Evolutionary conservation across 2,329 filamentous ascomycete genomes (phyloP).

Genomic region (Ustulina deusta): DNA sequence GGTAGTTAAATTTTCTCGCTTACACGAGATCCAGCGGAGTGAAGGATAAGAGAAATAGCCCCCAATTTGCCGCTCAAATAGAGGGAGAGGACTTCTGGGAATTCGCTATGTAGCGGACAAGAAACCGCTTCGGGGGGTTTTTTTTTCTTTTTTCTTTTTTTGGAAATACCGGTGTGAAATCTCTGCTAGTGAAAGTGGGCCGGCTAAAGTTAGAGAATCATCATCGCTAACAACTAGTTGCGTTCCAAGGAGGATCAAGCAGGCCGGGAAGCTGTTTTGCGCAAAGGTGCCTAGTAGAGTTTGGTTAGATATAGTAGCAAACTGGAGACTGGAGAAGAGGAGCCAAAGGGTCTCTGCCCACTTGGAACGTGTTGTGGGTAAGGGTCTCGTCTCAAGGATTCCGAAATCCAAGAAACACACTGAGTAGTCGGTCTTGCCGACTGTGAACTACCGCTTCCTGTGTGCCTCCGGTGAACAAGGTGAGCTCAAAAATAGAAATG

Average conservation of each 20-base stretch:
- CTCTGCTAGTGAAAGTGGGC: background rate
- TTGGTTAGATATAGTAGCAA: background rate
- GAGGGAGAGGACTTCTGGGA: background rate
- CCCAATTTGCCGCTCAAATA: background rate
- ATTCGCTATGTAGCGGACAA: background rate
- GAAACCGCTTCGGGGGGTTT: background rate
- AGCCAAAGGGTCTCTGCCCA: background rate
- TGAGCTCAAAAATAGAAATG: background rate
- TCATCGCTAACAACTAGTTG: background rate
- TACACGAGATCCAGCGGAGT: background rate
- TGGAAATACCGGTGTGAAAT: background rate
- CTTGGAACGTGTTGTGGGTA: background rate
- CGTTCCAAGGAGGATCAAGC: background rate
- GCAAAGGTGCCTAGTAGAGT: background rate
- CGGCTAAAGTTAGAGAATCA: too few species aligned
- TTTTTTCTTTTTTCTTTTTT: too few species aligned
- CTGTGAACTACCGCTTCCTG: background rate
- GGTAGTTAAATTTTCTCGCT: background rate
- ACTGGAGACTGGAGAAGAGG: background rate
- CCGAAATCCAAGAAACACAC: too few species aligned
- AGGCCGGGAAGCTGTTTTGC: background rate
- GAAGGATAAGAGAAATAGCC: background rate
- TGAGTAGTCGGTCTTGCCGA: background rate
- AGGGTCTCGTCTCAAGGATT: background rate
- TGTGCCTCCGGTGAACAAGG: background rate